Conservation (phyloP, 345 rosid genomes). For the Citropsis articulata region DNA sequence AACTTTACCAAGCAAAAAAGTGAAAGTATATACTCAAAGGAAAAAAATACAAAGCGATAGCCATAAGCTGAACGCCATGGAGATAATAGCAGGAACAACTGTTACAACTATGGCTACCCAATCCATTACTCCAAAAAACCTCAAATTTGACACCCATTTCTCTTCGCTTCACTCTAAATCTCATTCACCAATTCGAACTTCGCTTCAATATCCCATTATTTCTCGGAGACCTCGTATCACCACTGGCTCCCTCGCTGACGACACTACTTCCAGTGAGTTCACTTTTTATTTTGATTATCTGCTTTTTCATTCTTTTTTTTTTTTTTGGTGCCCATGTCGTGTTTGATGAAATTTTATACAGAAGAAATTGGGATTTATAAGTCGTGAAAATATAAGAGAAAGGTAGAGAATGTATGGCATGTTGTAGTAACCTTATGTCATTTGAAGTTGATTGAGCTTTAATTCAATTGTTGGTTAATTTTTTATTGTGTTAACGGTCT, state of each 20-base stretch:
- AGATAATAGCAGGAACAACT: conserved; percentile 18
- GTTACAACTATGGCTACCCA: conserved; percentile 12
- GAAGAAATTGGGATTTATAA: neutral
- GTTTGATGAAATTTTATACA: neutral
- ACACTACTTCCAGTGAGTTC: conserved; percentile 32
- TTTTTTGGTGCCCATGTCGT: neutral
- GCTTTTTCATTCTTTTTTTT: neutral
- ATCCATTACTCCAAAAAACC: conserved; percentile 1
- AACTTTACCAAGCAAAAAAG: too few relatives aligned
- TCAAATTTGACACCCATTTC: conserved; percentile 13
- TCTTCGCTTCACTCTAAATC: conserved; percentile 9
- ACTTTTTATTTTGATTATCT: neutral
- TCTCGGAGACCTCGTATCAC: conserved; percentile 14
- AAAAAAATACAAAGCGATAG: neutral
- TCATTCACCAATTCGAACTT: neutral
- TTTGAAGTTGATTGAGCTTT: neutral
- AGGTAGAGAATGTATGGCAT: neutral
- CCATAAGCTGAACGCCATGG: conserved; percentile 26
- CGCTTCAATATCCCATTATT: neutral
- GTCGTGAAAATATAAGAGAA: neutral
- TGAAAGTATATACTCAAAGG: too few relatives aligned
- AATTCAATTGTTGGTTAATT: neutral
- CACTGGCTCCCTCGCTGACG: conserved; percentile 30
- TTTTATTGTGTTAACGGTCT: too few relatives aligned
- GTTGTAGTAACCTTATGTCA: neutral